A percentile compares a stretch with the other conserved stretches of the same genome.
phyloP scores from a whole-genome alignment of 768 basidiomycete genomes.

The Tremella yokohamensis region DNA sequence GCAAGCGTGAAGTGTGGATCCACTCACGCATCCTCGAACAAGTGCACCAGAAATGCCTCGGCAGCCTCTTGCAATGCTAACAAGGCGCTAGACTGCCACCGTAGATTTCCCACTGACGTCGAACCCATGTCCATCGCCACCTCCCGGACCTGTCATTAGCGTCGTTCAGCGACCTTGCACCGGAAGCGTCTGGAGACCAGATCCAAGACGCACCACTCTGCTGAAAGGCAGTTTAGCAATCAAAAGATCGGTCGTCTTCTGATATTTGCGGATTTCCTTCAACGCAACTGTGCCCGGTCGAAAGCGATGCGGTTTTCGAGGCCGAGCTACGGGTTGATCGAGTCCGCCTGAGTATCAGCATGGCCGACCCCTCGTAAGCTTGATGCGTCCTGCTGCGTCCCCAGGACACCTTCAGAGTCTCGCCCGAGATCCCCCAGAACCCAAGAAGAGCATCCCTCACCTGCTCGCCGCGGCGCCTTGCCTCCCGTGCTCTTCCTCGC shows the following conservation, averaged over 20 bases:
- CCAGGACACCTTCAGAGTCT: too few species aligned
- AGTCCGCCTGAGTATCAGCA: conserved; percentile 8
- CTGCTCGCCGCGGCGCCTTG: conserved; percentile 53
- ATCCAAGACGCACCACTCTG: conserved; percentile 65
- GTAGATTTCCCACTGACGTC: conserved; percentile 62
- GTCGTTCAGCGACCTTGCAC: neutral
- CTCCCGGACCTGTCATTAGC: conserved; percentile 73
- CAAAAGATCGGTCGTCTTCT: conserved; percentile 85
- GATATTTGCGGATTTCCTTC: conserved; percentile 89
- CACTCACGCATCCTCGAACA: conserved; percentile 99
- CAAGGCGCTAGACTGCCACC: conserved; percentile 95
- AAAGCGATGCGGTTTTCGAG: conserved; percentile 62
- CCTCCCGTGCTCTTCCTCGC: conserved; percentile 85
- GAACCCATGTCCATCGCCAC: conserved; percentile 83
- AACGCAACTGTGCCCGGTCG: conserved; percentile 86
- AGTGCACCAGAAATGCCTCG: conserved; percentile 67
- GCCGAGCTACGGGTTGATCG: conserved; percentile 3
- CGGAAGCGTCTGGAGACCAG: neutral
- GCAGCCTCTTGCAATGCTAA: conserved; percentile 94
- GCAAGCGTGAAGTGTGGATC: neutral
- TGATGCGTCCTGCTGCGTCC: neutral
- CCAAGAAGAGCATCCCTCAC: conserved; percentile 20
- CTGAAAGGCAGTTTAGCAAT: conserved; percentile 86
- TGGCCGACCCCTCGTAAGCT: neutral
- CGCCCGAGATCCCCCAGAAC: too few species aligned